phyloP scores from a whole-genome alignment of 1,139 yeast genomes.

The Zygoascus sp. region DNA sequence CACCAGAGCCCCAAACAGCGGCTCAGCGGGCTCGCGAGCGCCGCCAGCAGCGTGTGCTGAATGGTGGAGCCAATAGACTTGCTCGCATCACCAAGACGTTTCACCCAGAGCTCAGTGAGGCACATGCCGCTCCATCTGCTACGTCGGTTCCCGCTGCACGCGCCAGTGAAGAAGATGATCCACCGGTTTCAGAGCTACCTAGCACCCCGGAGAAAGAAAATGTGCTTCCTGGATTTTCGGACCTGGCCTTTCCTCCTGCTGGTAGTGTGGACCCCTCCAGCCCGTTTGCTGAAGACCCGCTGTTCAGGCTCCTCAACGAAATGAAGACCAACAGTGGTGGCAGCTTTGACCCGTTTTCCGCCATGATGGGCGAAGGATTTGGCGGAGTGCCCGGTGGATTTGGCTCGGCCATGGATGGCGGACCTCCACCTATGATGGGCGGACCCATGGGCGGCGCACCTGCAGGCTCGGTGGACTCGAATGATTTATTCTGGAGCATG shows the following conservation, averaged over 20 bases:
- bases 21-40: slow-evolving; percentile 32
- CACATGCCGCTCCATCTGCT: not conserved
- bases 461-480: slow-evolving; percentile 2
- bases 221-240: not conserved
- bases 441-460: not conserved
- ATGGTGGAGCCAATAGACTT: slow-evolving; percentile 34
- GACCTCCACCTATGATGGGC: slow-evolving; percentile 6
- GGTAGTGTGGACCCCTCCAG: not conserved
- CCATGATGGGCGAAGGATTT: slow-evolving; percentile 10
- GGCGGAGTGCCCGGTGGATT: not conserved
- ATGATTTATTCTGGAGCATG: slow-evolving; percentile 25
- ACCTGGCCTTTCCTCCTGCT: not conserved
- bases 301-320: slow-evolving; percentile 24
- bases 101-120: slow-evolving; percentile 9
- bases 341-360: slow-evolving; percentile 9
- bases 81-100: slow-evolving; percentile 35
- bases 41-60: slow-evolving; percentile 36
- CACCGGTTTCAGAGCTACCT: slow-evolving; percentile 1
- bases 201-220: not conserved
- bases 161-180: not conserved
- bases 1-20: not conserved
- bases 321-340: slow-evolving; percentile 15
- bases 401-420: slow-evolving; percentile 4
- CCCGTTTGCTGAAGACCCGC: slow-evolving; percentile 22
- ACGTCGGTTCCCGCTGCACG: not conserved